Evolutionary conservation across 2,329 filamentous ascomycete species (phyloP), one percentile per base, ranked within the genome.

Genomic region (Metarhizium robertsii): DNA sequence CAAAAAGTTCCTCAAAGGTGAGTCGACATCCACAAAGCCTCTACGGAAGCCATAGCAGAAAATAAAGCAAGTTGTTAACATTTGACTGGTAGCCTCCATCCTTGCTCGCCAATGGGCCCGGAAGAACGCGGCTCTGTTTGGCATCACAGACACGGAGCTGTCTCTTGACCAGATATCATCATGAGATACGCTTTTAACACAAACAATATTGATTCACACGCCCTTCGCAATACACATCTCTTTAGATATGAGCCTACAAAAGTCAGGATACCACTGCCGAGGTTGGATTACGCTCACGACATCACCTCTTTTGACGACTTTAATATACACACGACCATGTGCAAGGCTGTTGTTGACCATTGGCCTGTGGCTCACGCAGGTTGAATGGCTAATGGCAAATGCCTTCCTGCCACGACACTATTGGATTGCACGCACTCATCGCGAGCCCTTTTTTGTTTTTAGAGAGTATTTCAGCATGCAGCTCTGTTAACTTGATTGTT

Each of bases 1-100:
- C 83, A 99, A 97, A 80, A 96, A 96, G 75, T 99, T 97, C 75
- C 77, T 97, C 65, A 99, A 99, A 78, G 92, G 92, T 96, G 84
- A 75, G 80, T 64, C 11, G 20, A 48, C 7, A 25, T 25, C 16
- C 3, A 20, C 38, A 7, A 49, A 55, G 25, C 25, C 4, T 25
- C 25, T 25, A 25, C 25, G 25, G 29, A 49, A 52, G 20, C 30
- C 40, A 6, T 54, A 29, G 7, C 45, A 8, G 16, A 13, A 16
- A 29, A 13, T 13, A 8, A 45, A 20, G 11, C 13, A 34, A 10
- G 25, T 49, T 58, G 53, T 36, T 62, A 66, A 62, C 66, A 53
- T 55, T 18, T 7, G 2, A 5, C 2, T 42, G 25, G 4, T 47
- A 96, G 92, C 91, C 64, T 96, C 92, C 30, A 91, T 97, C 65